A percentile compares a stretch with the other conserved stretches of the same genome.
These are phyloP conservation scores for Wakefieldia striispora DNA, from an alignment of 768 basidiomycete species.

Conservation along the genomic window DNA sequence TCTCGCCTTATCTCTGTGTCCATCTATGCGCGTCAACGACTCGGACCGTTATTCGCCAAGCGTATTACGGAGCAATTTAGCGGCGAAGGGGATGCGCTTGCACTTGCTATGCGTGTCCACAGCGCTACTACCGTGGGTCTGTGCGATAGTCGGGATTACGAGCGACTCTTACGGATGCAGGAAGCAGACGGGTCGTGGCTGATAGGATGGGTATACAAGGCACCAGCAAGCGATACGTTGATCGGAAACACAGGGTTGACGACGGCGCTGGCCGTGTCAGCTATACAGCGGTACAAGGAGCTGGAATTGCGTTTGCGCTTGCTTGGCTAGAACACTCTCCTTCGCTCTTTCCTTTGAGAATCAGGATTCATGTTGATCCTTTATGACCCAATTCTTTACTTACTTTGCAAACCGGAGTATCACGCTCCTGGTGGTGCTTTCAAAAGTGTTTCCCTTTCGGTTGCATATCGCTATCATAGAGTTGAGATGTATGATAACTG, in stretches of 20 bases:
- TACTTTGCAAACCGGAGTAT: no score
- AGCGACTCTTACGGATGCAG: slow-evolving; percentile 17
- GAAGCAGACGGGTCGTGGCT: slow-evolving; percentile 22
- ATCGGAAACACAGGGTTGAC: slow-evolving; percentile 21
- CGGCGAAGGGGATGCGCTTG: slow-evolving; percentile 16
- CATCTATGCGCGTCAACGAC: slow-evolving; percentile 10
- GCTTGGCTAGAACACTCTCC: slow-evolving; percentile 2
- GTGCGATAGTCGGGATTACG: slow-evolving; percentile 15
- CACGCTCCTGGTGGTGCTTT: no score
- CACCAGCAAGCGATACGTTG: not conserved
- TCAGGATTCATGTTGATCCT: no score
- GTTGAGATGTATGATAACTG: no score
- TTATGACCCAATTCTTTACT: no score
- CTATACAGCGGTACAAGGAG: slow-evolving; percentile 12
- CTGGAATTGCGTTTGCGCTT: slow-evolving; percentile 12
- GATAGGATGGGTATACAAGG: slow-evolving; percentile 20
- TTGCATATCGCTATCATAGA: no score
- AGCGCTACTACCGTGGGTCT: slow-evolving; percentile 11
- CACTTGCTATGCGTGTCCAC: slow-evolving; percentile 19
- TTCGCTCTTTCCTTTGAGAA: no score
- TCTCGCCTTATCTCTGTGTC: slow-evolving; percentile 20
- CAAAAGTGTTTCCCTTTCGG: no score
- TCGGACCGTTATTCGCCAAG: slow-evolving; percentile 12
- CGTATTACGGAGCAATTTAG: slow-evolving; percentile 17
- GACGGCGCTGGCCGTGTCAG: slow-evolving; percentile 20